These are phyloP conservation scores for Populus trichocarpa DNA, from an alignment of 441 rosid genomes.

Conservation along the genomic window DNA sequence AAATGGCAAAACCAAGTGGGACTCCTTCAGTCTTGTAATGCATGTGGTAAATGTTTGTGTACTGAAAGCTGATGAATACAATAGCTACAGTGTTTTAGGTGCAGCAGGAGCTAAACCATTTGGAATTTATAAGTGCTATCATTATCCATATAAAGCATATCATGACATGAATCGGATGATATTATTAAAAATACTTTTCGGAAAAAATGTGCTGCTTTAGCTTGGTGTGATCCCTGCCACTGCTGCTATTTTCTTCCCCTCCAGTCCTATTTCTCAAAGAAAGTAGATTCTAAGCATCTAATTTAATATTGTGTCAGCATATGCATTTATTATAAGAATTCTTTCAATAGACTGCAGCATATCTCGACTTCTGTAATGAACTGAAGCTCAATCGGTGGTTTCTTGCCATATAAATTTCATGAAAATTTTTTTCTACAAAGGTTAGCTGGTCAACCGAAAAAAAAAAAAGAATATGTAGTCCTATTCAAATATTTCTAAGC, in stretches of 20 bases:
- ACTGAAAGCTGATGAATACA: not conserved
- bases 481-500: no score
- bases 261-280: not conserved
- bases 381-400: not conserved
- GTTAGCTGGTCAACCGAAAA: not conserved
- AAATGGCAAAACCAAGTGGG: not conserved
- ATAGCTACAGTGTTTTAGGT: not conserved
- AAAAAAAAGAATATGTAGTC: no score
- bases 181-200: no score
- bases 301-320: not conserved
- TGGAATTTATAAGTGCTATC: no score
- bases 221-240: not conserved
- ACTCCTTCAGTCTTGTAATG: not conserved
- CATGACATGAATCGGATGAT: no score
- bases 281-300: not conserved
- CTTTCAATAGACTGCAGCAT: not conserved
- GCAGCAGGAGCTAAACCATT: no score
- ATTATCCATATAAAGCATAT: no score
- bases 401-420: not conserved
- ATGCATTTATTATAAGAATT: not conserved
- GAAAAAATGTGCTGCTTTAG: no score
- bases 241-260: not conserved
- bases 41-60: not conserved
- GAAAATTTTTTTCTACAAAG: not conserved
- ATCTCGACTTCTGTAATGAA: not conserved